phyloP scores from a whole-genome alignment of 768 basidiomycete species.

The Sarcomyxa edulis region DNA sequence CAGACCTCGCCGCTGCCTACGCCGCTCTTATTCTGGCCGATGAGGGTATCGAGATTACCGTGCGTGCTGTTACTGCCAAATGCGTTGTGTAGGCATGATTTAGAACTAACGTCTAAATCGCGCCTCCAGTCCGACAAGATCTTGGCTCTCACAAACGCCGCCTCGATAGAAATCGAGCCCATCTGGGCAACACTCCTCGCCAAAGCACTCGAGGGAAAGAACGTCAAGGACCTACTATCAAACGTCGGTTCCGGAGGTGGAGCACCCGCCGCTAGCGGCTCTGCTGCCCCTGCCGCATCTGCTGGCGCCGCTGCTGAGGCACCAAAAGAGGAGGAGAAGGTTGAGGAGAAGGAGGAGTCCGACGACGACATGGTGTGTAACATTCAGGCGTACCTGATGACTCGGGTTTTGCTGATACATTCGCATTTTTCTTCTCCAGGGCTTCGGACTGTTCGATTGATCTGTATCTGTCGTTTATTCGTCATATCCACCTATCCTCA shows the following conservation, averaged over 20 bases:
- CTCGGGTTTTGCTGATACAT: neutral
- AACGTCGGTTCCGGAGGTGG: conserved; percentile 94
- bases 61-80: conserved; percentile 38
- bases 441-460: conserved; percentile 96
- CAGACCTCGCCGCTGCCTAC: conserved; percentile 91
- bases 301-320: conserved; percentile 67
- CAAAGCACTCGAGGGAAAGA: conserved; percentile 96
- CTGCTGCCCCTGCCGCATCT: conserved; percentile 51
- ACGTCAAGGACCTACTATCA: conserved; percentile 91
- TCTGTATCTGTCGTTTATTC: conserved; percentile 20
- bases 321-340: conserved; percentile 76
- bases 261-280: conserved; percentile 56
- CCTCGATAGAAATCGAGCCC: conserved; percentile 81
- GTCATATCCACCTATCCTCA: no score
- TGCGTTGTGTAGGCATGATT: neutral
- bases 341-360: conserved; percentile 85
- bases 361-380: conserved; percentile 81
- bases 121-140: conserved; percentile 82
- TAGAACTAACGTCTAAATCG: conserved; percentile 8
- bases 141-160: conserved; percentile 74
- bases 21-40: conserved; percentile 98
- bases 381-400: neutral
- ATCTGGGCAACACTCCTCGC: conserved; percentile 98
- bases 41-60: conserved; percentile 95
- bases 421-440: conserved; percentile 36